Percentiles rank a stretch among this genome's conserved stretches.
These are phyloP conservation scores for Ceratobasidium sp. DNA, from an alignment of 1,284 basidiomycete species.

Conservation along the genomic window DNA sequence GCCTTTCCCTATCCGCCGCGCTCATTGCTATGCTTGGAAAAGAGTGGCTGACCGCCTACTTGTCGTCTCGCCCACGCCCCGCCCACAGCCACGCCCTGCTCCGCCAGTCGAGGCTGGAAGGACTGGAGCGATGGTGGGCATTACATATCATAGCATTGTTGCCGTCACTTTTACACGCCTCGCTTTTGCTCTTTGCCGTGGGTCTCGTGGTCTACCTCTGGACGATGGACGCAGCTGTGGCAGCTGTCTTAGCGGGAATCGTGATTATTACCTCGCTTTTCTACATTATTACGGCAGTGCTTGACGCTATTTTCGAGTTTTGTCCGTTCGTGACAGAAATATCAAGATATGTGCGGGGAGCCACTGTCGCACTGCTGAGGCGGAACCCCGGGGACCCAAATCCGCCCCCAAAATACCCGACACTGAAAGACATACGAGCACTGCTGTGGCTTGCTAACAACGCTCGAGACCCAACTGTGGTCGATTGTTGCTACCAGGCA, in stretches of 20 bases:
- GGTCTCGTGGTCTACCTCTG: too few species aligned
- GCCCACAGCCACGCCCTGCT: too few species aligned
- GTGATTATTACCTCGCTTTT: neutral
- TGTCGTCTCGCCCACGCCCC: neutral
- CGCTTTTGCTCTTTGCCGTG: slow-evolving; percentile 17
- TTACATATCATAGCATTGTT: too few species aligned
- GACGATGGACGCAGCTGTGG: neutral
- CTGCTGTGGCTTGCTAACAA: neutral
- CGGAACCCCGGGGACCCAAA: too few species aligned
- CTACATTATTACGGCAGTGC: neutral
- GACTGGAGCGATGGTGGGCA: too few species aligned
- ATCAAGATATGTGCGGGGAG: neutral
- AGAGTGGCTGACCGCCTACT: slow-evolving; percentile 20
- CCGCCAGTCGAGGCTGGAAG: too few species aligned
- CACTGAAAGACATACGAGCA: neutral
- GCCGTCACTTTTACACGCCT: slow-evolving; percentile 11
- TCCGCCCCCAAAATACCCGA: neutral
- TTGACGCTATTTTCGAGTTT: neutral
- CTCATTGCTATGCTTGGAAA: slow-evolving; percentile 26
- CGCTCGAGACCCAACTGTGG: slow-evolving; percentile 1
- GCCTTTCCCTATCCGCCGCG: too few species aligned
- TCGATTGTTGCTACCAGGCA: slow-evolving; percentile 16
- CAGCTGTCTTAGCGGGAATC: neutral
- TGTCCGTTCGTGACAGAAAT: neutral
- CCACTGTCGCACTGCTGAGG: neutral